Evolutionary conservation across 2,329 filamentous ascomycete species (phyloP), one percentile per base, ranked within the genome.

Genomic region (Clathrospora elynae): DNA sequence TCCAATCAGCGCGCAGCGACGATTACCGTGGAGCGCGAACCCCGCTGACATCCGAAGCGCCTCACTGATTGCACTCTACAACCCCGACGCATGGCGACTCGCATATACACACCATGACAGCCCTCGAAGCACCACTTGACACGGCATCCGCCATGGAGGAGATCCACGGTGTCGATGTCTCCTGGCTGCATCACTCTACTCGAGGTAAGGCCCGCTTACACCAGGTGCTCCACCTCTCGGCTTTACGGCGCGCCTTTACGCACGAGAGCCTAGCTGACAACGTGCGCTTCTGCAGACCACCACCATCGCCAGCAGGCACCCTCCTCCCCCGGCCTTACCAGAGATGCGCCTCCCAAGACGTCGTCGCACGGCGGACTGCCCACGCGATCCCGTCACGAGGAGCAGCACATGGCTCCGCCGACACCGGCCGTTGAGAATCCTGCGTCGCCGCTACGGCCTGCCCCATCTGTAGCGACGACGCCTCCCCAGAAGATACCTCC

Each of bases 151-250:
- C 49, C 44, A 92, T 92, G 88, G 88, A 92, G 73, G 85, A 87
- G 59, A 82, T 88, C 55, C 84, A 90, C 69, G 85, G 86, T 56
- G 82, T 95, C 64, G 90, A 95, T 73, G 89, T 95, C 65, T 90
- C 87, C 72, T 95, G 90, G 90, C 87, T 95, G 77, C 87, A 93
- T 72, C 87, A 88, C 66, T 83, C 86, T 59, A 83, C 85, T 53
- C 90, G 87, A 86, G 89, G 90, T 88, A 78, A 72, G 79, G 42
- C 51, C 72, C 49, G 55, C 53, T 53, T 51, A 53, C 57, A 35
- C 33, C 41, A 43, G 39, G 44, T 43, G 50, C 55, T 59, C 62
- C 52, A 53, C 57, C 33, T 26, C 40, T 45, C 47, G 56, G 54
- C 38, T 42, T 41, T 42, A 49, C 50, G 52, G 53, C 46, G 49